Conservation (phyloP, 148 eudicot genomes). For the Dysphania ambrosioides region DNA sequence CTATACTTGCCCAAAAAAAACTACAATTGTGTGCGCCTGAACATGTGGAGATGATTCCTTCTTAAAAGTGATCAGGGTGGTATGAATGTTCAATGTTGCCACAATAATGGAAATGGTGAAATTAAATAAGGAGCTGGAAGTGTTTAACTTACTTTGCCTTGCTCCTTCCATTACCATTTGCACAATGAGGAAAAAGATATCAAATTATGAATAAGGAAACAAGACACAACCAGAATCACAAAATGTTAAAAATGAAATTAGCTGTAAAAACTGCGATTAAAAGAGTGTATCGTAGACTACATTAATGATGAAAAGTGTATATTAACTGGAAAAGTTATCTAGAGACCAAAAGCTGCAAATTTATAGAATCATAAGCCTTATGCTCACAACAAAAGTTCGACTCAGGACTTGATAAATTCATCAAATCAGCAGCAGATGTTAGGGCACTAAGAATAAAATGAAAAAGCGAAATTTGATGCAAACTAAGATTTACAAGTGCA, state of each 20-base stretch:
- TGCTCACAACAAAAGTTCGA: background rate
- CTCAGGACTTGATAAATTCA: background rate
- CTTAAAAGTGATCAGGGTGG: background rate
- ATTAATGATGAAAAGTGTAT: too few species aligned
- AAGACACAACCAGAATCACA: background rate
- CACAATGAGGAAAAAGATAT: constrained; percentile 43
- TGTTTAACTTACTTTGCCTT: constrained; percentile 38
- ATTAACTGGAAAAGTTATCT: background rate
- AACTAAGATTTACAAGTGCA: background rate
- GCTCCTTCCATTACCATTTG: constrained; percentile 20
- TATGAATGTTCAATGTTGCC: background rate
- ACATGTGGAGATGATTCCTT: background rate
- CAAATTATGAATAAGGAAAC: background rate
- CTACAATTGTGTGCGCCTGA: background rate
- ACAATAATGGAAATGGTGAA: background rate
- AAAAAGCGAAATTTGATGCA: background rate
- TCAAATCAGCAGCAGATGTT: background rate
- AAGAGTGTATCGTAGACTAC: background rate
- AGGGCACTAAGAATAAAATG: background rate
- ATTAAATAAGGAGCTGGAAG: background rate
- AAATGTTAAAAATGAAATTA: background rate
- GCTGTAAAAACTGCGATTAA: background rate
- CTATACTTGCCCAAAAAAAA: too few species aligned
- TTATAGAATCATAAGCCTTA: background rate
- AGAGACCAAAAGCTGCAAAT: background rate